Percentiles rank a stretch among this genome's conserved stretches.
phyloP scores from a whole-genome alignment of 1,284 basidiomycete species.

The Tremellales sp. region DNA sequence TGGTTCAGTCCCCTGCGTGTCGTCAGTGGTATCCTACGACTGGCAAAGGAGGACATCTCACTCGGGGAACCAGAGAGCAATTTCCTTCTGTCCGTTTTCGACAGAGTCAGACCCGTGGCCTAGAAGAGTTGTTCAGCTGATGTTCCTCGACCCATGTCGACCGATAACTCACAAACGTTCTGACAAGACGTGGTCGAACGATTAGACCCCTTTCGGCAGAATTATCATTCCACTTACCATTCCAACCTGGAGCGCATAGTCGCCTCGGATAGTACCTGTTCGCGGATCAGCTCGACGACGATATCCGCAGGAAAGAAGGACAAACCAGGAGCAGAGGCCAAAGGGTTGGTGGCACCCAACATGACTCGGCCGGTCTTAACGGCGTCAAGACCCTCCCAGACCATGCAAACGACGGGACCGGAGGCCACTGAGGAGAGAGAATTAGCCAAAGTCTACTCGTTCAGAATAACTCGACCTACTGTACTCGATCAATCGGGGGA shows the following conservation, averaged over 20 bases:
- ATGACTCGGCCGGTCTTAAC: constrained; percentile 93
- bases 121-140: constrained; percentile 1
- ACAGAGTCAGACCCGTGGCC: constrained; percentile 90
- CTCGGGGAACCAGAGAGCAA: constrained; percentile 65
- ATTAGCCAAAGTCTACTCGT: not conserved
- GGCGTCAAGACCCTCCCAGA: constrained; percentile 93
- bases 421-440: constrained; percentile 59
- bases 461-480: constrained; percentile 34
- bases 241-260: constrained; percentile 87
- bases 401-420: constrained; percentile 95
- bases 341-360: constrained; percentile 96
- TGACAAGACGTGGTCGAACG: constrained; percentile 14
- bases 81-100: constrained; percentile 87
- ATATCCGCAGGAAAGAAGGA: constrained; percentile 12
- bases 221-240: constrained; percentile 38
- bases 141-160: not conserved
- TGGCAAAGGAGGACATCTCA: constrained; percentile 44
- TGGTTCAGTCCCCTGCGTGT: constrained; percentile 63
- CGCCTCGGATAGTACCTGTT: constrained; percentile 73
- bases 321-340: constrained; percentile 75
- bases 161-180: constrained; percentile 30
- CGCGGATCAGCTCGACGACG: constrained; percentile 43
- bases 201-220: too few species aligned
- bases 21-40: not conserved
- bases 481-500: constrained; percentile 88